Conservation (phyloP, 495 filamentous ascomycete genomes). For the Sphaerosporella brunnea region DNA sequence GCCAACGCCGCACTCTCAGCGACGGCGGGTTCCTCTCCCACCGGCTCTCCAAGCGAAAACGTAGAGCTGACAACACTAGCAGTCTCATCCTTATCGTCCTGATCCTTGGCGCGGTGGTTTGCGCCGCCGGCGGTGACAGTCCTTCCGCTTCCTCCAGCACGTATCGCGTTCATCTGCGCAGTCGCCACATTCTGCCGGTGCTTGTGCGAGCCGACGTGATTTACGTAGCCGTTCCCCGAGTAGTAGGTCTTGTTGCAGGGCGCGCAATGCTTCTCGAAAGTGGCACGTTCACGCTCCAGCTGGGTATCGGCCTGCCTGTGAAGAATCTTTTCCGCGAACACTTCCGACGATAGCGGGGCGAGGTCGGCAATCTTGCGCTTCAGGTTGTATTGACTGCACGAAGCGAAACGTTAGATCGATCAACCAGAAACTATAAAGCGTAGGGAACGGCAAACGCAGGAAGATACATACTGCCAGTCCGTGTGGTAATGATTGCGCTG, state of each 20-base stretch:
- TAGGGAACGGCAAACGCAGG: not conserved
- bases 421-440: conserved; percentile 2
- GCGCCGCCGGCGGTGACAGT: conserved; percentile 19
- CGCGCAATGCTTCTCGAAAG: conserved; percentile 67
- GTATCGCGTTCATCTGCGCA: conserved; percentile 24
- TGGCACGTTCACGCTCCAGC: conserved; percentile 71
- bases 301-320: conserved; percentile 68
- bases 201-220: conserved; percentile 82
- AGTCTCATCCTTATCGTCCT: conserved; percentile 43
- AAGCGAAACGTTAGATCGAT: no score
- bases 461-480: conserved; percentile 79
- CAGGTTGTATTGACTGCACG: conserved; percentile 77
- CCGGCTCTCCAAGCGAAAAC: conserved; percentile 73
- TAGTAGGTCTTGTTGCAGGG: conserved; percentile 84
- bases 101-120: no score
- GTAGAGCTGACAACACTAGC: conserved; percentile 79
- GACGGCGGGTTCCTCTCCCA: conserved; percentile 37
- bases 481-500: conserved; percentile 90
- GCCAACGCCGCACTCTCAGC: conserved; percentile 40
- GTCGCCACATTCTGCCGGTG: conserved; percentile 53
- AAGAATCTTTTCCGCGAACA: conserved; percentile 93
- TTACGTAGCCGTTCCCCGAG: conserved; percentile 86
- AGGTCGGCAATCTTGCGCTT: conserved; percentile 86
- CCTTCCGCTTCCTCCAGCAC: conserved; percentile 19
- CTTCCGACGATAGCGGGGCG: conserved; percentile 78